phyloP scores from a whole-genome alignment of 1,284 basidiomycete genomes.

The Ustilago shanxiensis region DNA sequence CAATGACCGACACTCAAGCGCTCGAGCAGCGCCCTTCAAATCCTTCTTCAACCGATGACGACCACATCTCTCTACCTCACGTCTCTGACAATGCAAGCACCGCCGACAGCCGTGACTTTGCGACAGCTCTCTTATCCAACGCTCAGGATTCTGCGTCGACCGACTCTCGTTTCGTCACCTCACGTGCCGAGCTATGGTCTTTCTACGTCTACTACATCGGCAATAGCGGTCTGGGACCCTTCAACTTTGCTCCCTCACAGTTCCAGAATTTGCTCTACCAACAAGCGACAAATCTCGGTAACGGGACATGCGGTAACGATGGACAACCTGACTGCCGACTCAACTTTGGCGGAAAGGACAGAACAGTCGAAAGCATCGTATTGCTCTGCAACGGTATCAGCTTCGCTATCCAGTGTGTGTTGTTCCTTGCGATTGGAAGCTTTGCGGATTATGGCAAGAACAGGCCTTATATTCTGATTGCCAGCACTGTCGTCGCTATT shows the following conservation, averaged over 20 bases:
- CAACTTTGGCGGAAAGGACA: slow-evolving; percentile 71
- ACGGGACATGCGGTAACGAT: slow-evolving; percentile 36
- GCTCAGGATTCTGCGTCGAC: slow-evolving; percentile 16
- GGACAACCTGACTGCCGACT: slow-evolving; percentile 69
- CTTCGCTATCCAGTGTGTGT: slow-evolving; percentile 64
- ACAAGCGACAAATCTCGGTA: slow-evolving; percentile 74
- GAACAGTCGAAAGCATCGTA: slow-evolving; percentile 59
- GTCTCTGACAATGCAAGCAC: slow-evolving; percentile 18
- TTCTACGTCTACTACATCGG: slow-evolving; percentile 82
- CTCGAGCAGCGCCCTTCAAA: neutral
- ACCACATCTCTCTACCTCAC: slow-evolving; percentile 14
- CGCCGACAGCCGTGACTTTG: slow-evolving; percentile 7
- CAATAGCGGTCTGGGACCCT: slow-evolving; percentile 76
- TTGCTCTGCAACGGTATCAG: slow-evolving; percentile 54
- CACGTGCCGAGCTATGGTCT: slow-evolving; percentile 74
- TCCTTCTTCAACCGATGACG: neutral
- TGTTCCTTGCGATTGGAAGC: slow-evolving; percentile 85
- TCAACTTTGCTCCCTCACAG: slow-evolving; percentile 82
- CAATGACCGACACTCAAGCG: neutral
- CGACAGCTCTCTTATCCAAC: slow-evolving; percentile 23
- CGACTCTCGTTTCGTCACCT: slow-evolving; percentile 24
- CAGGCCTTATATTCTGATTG: slow-evolving; percentile 48
- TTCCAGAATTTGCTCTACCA: slow-evolving; percentile 79
- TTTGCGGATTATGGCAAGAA: slow-evolving; percentile 69
- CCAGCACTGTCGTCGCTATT: slow-evolving; percentile 43